Base-by-base conservation (phyloP, 2,329 filamentous ascomycete genomes). In the Cryphonectria nitschkei region DNA sequence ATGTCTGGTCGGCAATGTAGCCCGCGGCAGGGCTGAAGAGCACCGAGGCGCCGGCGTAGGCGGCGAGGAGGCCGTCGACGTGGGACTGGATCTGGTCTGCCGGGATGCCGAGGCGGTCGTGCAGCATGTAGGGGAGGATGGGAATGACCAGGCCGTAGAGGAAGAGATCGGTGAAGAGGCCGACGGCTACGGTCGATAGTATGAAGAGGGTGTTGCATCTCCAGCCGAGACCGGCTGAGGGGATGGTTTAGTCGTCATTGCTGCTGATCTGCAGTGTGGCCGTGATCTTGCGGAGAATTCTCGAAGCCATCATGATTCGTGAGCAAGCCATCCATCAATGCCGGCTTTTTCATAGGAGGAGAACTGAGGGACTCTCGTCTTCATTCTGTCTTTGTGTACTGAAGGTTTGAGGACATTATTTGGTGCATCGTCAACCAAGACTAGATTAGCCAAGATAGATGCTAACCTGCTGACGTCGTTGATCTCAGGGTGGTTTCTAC, bases 171-270 rank as follows among this genome's bases (percentile, higher is more conserved):
- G 85, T 87, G 75, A 88, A 89, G 1, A 87, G 82, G 60, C 84
- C 86, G 29, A 87, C 78, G 3, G 82, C 84, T 16, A 90, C 86
- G 2, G 88, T 89, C 8, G 82, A 78, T 54, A 89, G 77, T 73
- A 90, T 89, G 80, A 91, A 90, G 62, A 84, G 75, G 2, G 86
- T 87, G 67, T 84, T 87, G 14, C 87, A 89, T n/a, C 89, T 84
- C 84, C 85, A 87, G 34, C 69, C 72, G 9, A 80, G 74, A 1
- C 70, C 70, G 16, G 61, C 54, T 7, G 68, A 68, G 13, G 46
- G 9, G 16, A 68, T 50, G 29, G 60, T 66, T 37, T 70, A 70
- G 70, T 70, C 61, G 41, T 37, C 46, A 7, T 11, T 50, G 19
- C 46, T 68, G 54, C 32, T 46, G 26, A 72, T 64, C 52, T 70